phyloP scores from a whole-genome alignment of 805 yeast species.

The Yamadazyma paraphyllophila region DNA sequence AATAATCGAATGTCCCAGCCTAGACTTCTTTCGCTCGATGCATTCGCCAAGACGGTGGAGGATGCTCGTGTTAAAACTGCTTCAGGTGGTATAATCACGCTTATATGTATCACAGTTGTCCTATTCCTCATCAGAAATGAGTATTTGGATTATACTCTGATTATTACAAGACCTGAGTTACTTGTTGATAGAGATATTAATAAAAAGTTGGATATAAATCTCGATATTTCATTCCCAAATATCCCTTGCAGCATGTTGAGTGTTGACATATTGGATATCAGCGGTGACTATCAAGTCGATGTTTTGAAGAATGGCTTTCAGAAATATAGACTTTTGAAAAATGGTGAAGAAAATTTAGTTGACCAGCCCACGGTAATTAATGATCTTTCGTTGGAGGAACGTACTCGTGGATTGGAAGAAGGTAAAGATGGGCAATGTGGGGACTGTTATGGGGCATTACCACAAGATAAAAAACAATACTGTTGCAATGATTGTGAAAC shows the following conservation, averaged over 20 bases:
- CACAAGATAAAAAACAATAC: slow-evolving; percentile 50
- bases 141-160: slow-evolving; percentile 67
- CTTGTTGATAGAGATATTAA: slow-evolving; percentile 84
- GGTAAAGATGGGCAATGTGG: slow-evolving; percentile 63
- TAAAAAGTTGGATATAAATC: slow-evolving; percentile 68
- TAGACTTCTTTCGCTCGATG: slow-evolving; percentile 65
- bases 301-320: slow-evolving; percentile 67
- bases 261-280: slow-evolving; percentile 83
- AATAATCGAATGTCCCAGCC: slow-evolving; percentile 22
- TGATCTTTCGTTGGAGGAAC: slow-evolving; percentile 24
- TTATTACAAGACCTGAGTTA: slow-evolving; percentile 75
- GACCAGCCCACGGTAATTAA: slow-evolving; percentile 23
- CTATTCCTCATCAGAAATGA: slow-evolving; percentile 66
- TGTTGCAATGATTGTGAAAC: slow-evolving; percentile 88
- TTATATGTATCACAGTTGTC: slow-evolving; percentile 63
- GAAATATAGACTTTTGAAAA: slow-evolving; percentile 58
- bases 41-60: slow-evolving; percentile 91
- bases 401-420: slow-evolving; percentile 31
- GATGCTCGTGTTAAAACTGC: slow-evolving; percentile 88
- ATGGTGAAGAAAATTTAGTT: slow-evolving; percentile 46
- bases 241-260: slow-evolving; percentile 82
- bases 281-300: slow-evolving; percentile 82
- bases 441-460: slow-evolving; percentile 81
- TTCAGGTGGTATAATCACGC: slow-evolving; percentile 85
- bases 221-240: slow-evolving; percentile 81